A percentile compares a stretch with the other conserved stretches of the same genome.
Evolutionary conservation across 2,329 filamentous ascomycete species (phyloP).

Genomic region (Penicillium fuscoglaucum): DNA sequence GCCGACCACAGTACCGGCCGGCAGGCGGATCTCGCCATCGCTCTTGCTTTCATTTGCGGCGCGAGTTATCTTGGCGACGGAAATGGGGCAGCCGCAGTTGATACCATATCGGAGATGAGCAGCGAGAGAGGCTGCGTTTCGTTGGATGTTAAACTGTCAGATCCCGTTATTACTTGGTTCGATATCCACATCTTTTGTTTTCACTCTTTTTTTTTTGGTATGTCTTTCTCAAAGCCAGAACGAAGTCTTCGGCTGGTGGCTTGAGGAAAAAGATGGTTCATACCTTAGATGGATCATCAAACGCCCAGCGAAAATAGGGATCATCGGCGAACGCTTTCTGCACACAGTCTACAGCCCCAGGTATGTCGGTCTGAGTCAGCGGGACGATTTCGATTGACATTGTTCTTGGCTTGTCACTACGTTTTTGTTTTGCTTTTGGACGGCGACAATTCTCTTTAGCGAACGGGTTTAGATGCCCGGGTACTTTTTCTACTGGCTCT

Average conservation of each 20-base stretch:
- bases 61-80: constrained; percentile 63
- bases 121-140: constrained; percentile 64
- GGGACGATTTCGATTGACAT: constrained; percentile 58
- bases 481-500: constrained; percentile 33
- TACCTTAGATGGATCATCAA: constrained; percentile 58
- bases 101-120: constrained; percentile 71
- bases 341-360: constrained; percentile 64
- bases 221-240: not conserved
- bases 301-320: constrained; percentile 67
- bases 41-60: constrained; percentile 26
- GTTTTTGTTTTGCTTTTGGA: constrained; percentile 15
- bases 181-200: constrained; percentile 8
- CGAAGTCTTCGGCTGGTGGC: too few relatives aligned
- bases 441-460: constrained; percentile 13
- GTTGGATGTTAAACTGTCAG: constrained; percentile 56
- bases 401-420: constrained; percentile 20
- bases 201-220: not conserved
- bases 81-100: constrained; percentile 63
- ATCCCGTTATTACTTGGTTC: constrained; percentile 10
- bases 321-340: constrained; percentile 67
- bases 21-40: constrained; percentile 12
- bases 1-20: constrained; percentile 58
- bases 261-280: constrained; percentile 21
- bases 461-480: constrained; percentile 19
- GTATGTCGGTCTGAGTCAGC: constrained; percentile 61